Base-by-base conservation (phyloP, 352 stramenopile species). In the Phytophthora pseudosyringae region DNA sequence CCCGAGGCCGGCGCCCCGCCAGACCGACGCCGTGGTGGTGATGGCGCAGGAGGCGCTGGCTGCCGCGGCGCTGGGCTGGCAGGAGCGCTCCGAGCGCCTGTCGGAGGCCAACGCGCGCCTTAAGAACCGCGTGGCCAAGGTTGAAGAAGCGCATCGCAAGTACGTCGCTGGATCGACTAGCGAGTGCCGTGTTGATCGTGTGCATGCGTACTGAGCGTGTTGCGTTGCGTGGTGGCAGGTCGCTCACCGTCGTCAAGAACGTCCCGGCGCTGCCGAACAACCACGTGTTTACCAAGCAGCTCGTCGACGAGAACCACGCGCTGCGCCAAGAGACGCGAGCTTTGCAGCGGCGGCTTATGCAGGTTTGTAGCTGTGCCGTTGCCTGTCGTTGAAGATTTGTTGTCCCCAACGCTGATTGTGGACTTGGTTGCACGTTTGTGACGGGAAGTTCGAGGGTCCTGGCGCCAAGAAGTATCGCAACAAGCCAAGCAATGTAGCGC, bases 301-400 rank as follows among this genome's bases (percentile, higher is more conserved):
- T 91, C 28, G 57, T 91, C n/a, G 73, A 86, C 21, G 78, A 91
- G 59, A 91, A 89, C 53, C 71, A 75, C 12, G 33, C 61, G 64
- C 71, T 89, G 15, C 54, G 78, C 26, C 44, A 52, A 16, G 59
- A 75, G 12, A 80, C 56, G 15, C 70, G 76, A 13, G 55, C 59
- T 35, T 58, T 89, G 26, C 69, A 84, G 39, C 67, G 77, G 3
- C 64, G 72, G 18, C 71, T 89, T 4, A 75, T 81, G 47, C 71
- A 73, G 59, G 79, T 89, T 8, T 35, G 59, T 46, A 2, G 21
- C 21, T 21, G 21, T 21, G 21, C n/a, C n/a, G n/a, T 13, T 57
- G 15, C 6, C 3, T 35, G 28, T 33, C 4, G n/a, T 40, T 16
- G 39, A 48, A 38, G 31, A 9, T 51, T 36, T 13, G 12, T 40